phyloP scores from a whole-genome alignment of 129 eudicot genomes.

The Artemisia argyi region DNA sequence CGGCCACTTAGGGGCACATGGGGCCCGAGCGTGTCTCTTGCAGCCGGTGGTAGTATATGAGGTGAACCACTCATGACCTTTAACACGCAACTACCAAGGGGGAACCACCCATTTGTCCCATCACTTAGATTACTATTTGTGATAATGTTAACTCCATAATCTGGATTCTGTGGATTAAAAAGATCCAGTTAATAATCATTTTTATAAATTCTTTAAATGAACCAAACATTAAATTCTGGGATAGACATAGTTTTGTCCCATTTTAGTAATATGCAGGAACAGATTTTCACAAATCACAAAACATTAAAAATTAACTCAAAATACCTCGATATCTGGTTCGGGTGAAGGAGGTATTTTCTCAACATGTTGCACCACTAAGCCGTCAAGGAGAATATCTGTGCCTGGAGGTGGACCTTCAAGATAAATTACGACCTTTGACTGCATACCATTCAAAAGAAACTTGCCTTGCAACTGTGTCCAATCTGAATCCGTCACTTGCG shows the following conservation, averaged over 20 bases:
- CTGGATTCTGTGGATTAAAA: constrained; percentile 44
- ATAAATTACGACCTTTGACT: constrained; percentile 60
- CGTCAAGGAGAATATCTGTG: constrained; percentile 74
- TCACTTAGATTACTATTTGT: constrained; percentile 64
- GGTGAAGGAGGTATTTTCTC: constrained; percentile 63
- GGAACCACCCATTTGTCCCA: constrained; percentile 84
- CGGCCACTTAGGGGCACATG: constrained; percentile 69
- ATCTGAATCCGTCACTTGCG: constrained; percentile 69
- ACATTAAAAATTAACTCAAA: neutral
- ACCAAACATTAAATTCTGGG: too few species aligned
- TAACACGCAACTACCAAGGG: constrained; percentile 71
- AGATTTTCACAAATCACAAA: too few species aligned
- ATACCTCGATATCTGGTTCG: constrained; percentile 65
- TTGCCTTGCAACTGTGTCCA: constrained; percentile 82
- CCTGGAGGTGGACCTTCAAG: constrained; percentile 90
- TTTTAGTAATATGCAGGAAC: too few species aligned
- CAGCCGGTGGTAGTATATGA: constrained; percentile 74
- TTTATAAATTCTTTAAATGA: neutral
- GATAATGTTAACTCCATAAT: constrained; percentile 68
- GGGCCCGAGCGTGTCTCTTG: constrained; percentile 64
- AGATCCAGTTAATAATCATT: neutral
- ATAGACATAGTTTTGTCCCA: too few species aligned
- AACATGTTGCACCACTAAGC: constrained; percentile 63
- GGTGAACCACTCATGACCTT: constrained; percentile 65
- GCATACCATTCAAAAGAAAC: constrained; percentile 65